Evolutionary conservation across 176 grass and related monocot genomes (phyloP), one percentile per base, ranked within the genome.

Genomic region (Avena sativa): DNA sequence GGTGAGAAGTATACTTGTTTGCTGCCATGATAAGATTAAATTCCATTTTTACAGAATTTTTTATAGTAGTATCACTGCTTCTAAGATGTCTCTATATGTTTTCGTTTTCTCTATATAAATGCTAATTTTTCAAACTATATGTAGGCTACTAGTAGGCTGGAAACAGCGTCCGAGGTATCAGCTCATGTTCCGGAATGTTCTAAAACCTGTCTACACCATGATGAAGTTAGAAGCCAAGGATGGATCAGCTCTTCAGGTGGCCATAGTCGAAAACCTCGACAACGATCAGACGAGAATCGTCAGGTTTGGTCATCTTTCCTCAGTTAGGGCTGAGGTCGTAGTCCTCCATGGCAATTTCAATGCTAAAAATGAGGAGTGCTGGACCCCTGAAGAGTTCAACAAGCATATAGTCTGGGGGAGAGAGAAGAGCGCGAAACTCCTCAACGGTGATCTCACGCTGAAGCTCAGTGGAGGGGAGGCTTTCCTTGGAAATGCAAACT

Each of bases 331-430:
- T 83, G 86, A 93, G 25, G 89, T 86, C 34, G 86, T 93, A 59
- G 88, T 59, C 57, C 91, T 93, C 55, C 86, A 90, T 50, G 91
- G 91, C 32, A 73, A 91, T 32, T 93, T 93, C 55, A 91, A 88
- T 68, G 46, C 69, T 38, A 90, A 79, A 82, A 69, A 74, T 36
- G 86, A 88, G 58, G 89, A 93, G 59, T 85, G 44, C 63, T 93
- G 91, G 91, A 79, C 71, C 17, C 32, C 51, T 52, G 91, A 91
- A 23, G 82, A 93, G 21, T 91, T 93, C 12, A 25, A 61, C 25
- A 87, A 85, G 62, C 84, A 88, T 48, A 91, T 93, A 81, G 91
- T 87, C 73, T 76, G 36, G 0, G 81, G 67, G 6, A 81, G 91
- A 65, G 88, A 87, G 76, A 91, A 88, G 26, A 91, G 76, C 1